Percentiles rank a stretch among this genome's conserved stretches.
Conservation (phyloP, 441 rosid species). For the Pelargonium myrrhifolium region DNA sequence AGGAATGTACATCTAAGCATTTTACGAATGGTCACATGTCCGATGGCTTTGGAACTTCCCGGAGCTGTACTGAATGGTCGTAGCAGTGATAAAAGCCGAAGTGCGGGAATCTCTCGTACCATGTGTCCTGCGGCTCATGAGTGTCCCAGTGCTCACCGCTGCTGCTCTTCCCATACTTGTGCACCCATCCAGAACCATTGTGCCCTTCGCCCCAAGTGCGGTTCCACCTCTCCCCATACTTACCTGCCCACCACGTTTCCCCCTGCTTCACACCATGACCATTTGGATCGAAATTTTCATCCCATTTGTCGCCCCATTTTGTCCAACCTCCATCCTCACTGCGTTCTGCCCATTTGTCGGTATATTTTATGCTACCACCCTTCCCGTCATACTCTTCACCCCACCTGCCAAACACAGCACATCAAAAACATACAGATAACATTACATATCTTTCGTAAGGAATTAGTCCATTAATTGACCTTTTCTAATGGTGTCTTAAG, state of each 20-base stretch:
- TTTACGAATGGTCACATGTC: constrained; percentile 29
- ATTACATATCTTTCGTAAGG: too few species aligned
- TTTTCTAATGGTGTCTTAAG: too few species aligned
- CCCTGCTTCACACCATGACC: constrained; percentile 87
- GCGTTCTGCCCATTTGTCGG: constrained; percentile 96
- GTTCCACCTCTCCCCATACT: constrained; percentile 75
- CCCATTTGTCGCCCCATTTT: constrained; percentile 99
- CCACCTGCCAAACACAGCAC: constrained; percentile 50
- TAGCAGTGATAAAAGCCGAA: constrained; percentile 89
- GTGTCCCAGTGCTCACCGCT: constrained; percentile 96
- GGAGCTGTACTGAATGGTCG: constrained; percentile 77
- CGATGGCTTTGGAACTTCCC: constrained; percentile 61
- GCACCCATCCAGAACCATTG: constrained; percentile 87
- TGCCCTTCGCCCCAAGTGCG: constrained; percentile 89
- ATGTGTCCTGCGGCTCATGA: constrained; percentile 58
- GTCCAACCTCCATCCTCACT: constrained; percentile 76
- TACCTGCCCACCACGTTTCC: constrained; percentile 92
- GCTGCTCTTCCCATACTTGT: constrained; percentile 94
- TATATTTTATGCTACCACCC: constrained; percentile 82
- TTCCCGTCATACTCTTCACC: constrained; percentile 88
- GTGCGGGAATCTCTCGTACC: constrained; percentile 96
- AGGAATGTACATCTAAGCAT: not conserved
- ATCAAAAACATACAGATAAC: too few species aligned
- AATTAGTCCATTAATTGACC: too few species aligned
- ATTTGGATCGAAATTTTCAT: constrained; percentile 64